phyloP scores from a whole-genome alignment of 768 basidiomycete species.

The Leucosporidium creatinivorum region DNA sequence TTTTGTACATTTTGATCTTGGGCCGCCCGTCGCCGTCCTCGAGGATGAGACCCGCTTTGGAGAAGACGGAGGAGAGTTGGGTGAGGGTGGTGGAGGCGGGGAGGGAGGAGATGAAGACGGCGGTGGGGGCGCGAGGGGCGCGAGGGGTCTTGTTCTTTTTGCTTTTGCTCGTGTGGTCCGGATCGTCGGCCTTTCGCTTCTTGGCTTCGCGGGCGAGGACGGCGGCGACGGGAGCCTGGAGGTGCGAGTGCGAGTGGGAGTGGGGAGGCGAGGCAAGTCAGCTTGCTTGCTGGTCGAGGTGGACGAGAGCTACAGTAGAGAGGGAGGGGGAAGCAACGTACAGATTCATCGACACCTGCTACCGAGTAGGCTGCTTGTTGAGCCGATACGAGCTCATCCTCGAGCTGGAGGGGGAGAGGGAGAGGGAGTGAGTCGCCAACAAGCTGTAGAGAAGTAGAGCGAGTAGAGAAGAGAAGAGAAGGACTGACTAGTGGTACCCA shows the following conservation, averaged over 20 bases:
- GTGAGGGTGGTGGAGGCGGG: conserved; percentile 66
- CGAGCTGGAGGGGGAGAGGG: no score
- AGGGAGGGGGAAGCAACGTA: no score
- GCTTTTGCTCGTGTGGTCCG: conserved; percentile 67
- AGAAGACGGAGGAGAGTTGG: conserved; percentile 77
- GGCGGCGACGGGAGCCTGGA: conserved; percentile 33
- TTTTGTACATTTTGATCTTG: conserved; percentile 93
- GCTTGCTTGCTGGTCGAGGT: no score
- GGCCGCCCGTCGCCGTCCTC: conserved; percentile 83
- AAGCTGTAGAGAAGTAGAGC: no score
- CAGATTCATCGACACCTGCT: conserved; percentile 87
- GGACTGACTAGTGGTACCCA: conserved; percentile 72
- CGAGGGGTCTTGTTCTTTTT: conserved; percentile 14
- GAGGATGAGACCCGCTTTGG: conserved; percentile 83
- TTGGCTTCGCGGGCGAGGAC: conserved; percentile 68
- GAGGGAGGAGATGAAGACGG: conserved; percentile 75
- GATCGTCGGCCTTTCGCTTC: conserved; percentile 56
- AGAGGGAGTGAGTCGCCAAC: no score
- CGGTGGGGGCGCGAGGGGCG: conserved; percentile 37
- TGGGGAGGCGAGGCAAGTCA: background rate
- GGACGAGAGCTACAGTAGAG: no score
- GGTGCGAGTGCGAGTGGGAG: no score
- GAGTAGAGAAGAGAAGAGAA: no score
- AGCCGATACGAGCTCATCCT: conserved; percentile 73
- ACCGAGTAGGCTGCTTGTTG: conserved; percentile 96